Evolutionary conservation across 768 basidiomycete species (phyloP).

Genomic region (Lyophyllum semitale): DNA sequence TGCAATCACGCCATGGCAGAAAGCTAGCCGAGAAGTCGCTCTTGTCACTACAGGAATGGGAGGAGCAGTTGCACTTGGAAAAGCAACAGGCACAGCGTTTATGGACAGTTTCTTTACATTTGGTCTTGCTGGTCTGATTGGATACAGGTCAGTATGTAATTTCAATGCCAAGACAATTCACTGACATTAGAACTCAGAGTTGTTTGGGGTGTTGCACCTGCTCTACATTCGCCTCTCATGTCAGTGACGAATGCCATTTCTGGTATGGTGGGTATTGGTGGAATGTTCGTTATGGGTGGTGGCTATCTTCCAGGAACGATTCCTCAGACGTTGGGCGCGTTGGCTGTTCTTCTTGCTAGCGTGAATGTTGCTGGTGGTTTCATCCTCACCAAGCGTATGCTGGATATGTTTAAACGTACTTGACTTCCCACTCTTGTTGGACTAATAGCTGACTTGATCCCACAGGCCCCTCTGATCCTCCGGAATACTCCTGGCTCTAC

Average conservation of each 20-base stretch:
- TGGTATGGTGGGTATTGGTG: constrained; percentile 60
- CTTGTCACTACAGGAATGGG: constrained; percentile 79
- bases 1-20: constrained; percentile 86
- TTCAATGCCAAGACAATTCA: neutral
- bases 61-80: constrained; percentile 69
- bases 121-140: constrained; percentile 82
- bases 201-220: constrained; percentile 88
- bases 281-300: constrained; percentile 90
- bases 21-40: constrained; percentile 73
- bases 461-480: constrained; percentile 78
- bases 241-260: constrained; percentile 90
- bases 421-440: neutral
- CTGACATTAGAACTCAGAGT: constrained; percentile 45
- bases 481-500: constrained; percentile 87
- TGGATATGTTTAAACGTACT: constrained; percentile 90
- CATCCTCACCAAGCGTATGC: constrained; percentile 88
- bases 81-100: constrained; percentile 77
- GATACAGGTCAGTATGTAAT: constrained; percentile 47
- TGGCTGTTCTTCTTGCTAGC: constrained; percentile 85
- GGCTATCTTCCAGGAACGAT: constrained; percentile 81
- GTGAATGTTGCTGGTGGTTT: constrained; percentile 90
- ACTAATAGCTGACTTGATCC: constrained; percentile 3
- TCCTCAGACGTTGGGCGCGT: constrained; percentile 76
- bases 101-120: constrained; percentile 92
- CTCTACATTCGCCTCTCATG: constrained; percentile 88